A percentile compares a stretch with the other conserved stretches of the same genome.
phyloP scores from a whole-genome alignment of 1,139 yeast species.

The Geotrichum bryndzae region DNA sequence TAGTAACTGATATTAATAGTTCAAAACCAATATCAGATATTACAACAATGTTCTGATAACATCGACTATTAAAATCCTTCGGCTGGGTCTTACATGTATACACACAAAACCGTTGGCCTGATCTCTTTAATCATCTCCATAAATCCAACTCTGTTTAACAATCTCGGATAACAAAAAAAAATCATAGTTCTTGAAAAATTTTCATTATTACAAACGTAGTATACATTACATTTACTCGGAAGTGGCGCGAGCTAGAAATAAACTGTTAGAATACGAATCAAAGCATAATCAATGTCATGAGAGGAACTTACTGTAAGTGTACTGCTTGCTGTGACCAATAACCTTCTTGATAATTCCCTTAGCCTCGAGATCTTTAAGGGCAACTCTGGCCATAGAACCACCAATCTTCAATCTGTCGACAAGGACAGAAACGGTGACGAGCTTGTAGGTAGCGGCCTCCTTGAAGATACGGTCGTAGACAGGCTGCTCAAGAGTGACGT shows the following conservation, averaged over 20 bases:
- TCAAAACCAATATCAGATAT: too few relatives aligned
- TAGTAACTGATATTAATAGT: too few relatives aligned
- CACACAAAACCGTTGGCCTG: too few relatives aligned
- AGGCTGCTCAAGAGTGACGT: conserved; percentile 95
- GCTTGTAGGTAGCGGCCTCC: conserved; percentile 99
- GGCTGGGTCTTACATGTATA: too few relatives aligned
- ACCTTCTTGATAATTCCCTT: conserved; percentile 95
- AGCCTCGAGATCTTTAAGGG: conserved; percentile 89
- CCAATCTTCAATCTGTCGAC: conserved; percentile 99
- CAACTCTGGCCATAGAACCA: conserved; percentile 98
- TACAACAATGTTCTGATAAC: too few relatives aligned
- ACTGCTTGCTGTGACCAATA: conserved; percentile 93
- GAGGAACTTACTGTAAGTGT: conserved; percentile 45
- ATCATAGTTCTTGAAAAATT: neutral
- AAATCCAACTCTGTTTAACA: neutral
- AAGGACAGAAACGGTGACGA: conserved; percentile 93
- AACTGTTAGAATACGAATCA: neutral
- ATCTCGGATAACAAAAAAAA: neutral
- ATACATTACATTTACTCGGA: conserved; percentile 9
- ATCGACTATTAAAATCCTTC: too few relatives aligned
- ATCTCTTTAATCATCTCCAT: neutral
- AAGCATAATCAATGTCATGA: neutral
- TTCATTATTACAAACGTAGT: neutral
- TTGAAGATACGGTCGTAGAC: conserved; percentile 98
- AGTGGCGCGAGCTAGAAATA: conserved; percentile 15